Evolutionary conservation across 257 asterid species (phyloP), one percentile per base, ranked within the genome.

Genomic region (Misopates orontium): DNA sequence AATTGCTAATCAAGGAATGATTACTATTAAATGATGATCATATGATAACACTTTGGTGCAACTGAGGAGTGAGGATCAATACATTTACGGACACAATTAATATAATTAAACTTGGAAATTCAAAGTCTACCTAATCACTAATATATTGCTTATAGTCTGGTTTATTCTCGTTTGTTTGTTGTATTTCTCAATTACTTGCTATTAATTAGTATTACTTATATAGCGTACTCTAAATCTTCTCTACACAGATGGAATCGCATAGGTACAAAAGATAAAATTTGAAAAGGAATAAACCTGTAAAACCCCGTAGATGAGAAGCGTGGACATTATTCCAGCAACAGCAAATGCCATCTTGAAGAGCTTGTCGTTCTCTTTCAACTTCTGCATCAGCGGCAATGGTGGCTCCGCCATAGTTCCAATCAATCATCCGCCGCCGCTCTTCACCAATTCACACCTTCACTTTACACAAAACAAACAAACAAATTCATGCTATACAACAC

Each of bases 281-380:
- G 13, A 14, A 25, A 71, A 42, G 6, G 39, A 53, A 12, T 4
- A 24, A 40, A 94, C 99, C 99, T 94, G 99, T 63, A 94, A 76
- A 52, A 94, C 73, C 24, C 99, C 98, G 61, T 94, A 94, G 48
- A 94, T 73, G 44, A 94, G 88, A 51, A 94, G 89, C 12, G 99
- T 90, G 42, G 96, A 80, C 95, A 94, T 86, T 74, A 94, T 94
- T 64, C 99, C 99, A 18, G 80, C 39, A 19, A 90, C 91, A 18
- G 99, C 95, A 56, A 94, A 90, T 10, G 72, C 67, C 82, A 90
- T 79, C 77, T 81, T 88, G 62, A 83, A 77, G 45, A 81, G 47
- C 73, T 70, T 86, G 85, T 70, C 85, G 85, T 62, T 94, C 66
- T 90, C 95, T 76, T 79, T 83, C 67, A 56, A 57, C 58, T 55